These are phyloP conservation scores for Entophlyctis luteolus DNA, from an alignment of 192 early-diverging fungal genomes.

Conservation along the genomic window DNA sequence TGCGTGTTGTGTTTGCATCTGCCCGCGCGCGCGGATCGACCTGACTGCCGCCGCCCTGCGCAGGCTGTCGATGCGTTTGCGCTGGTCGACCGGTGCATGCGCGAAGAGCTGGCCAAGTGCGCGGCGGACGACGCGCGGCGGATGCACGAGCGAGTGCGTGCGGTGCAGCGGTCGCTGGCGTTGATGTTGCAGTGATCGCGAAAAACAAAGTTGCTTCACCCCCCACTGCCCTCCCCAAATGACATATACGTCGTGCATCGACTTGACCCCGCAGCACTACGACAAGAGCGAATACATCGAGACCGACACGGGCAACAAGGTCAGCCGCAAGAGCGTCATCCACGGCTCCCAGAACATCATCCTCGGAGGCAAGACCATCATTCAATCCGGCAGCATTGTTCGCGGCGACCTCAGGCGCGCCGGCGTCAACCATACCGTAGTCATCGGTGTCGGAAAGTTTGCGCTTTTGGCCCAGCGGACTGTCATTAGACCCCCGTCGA, in stretches of 20 bases:
- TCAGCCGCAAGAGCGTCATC: slow-evolving; percentile 87
- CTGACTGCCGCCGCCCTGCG: no score
- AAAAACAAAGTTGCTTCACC: background rate
- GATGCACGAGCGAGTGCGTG: no score
- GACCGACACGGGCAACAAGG: slow-evolving; percentile 98
- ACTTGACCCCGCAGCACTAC: slow-evolving; percentile 66
- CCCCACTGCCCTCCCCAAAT: background rate
- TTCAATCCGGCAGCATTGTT: slow-evolving; percentile 85
- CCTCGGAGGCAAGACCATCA: slow-evolving; percentile 92
- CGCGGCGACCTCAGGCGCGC: slow-evolving; percentile 88
- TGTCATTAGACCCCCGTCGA: slow-evolving; percentile 89
- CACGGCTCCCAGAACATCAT: slow-evolving; percentile 93
- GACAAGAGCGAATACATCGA: slow-evolving; percentile 88
- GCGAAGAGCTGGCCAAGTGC: no score
- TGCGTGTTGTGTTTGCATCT: no score
- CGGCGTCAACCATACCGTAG: slow-evolving; percentile 81
- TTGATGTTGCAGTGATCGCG: background rate
- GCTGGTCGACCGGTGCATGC: no score
- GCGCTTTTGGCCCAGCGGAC: slow-evolving; percentile 73
- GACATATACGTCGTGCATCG: slow-evolving; percentile 51
- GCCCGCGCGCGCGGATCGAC: no score
- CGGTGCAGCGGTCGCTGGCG: no score
- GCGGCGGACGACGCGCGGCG: no score
- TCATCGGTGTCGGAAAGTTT: slow-evolving; percentile 87
- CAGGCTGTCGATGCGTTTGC: no score